Evolutionary conservation across 805 yeast genomes (phyloP), one percentile per base, ranked within the genome.

Genomic region (Torulaspora indica): DNA sequence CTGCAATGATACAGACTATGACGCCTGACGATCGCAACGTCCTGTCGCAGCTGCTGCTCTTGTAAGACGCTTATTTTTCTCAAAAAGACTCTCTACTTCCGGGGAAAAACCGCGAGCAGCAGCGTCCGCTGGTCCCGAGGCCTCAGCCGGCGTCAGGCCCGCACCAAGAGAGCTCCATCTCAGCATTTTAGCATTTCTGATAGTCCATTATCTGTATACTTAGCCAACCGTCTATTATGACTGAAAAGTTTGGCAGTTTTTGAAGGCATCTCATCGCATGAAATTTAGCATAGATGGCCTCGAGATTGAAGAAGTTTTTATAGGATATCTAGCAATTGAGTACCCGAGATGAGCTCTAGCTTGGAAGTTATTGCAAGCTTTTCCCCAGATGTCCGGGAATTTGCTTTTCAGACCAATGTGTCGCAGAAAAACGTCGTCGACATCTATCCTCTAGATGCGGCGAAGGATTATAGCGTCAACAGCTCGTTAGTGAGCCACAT

Each of bases 1-100:
- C 74, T 42, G 62, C 60, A 5, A 55, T 82, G 3, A 69, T 78
- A 38, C 71, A 72, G n/a, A 45, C 43, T 3, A 45, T 75, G 42
- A 46, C 64, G 3, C 60, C 61, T 12, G 70, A 66, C 4, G 72
- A 72, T 33, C 67, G 65, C 43, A 55, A 53, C 9, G 22, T 35
- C 24, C 40, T 43, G 7, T 28, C 37, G 23, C 47, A 43, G 12
- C 22, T 43, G 17, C 35, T 43, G 17, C 35, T 13, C 32, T 17
- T 43, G 27, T 43, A 35, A 24, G 7, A 13, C 4, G 9, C 22
- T 23, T 30, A 35, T 3, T 10, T 33, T 23, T 8, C 20, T 7
- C 22, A 17, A 7, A 14, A 17, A 15, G n/a, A 15, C 10, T 29
- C 13, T 15, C 32, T 3, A 8, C n/a, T 25, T 25, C 8, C n/a